Conservation (phyloP, 345 rosid genomes). For the Combretum micranthum region DNA sequence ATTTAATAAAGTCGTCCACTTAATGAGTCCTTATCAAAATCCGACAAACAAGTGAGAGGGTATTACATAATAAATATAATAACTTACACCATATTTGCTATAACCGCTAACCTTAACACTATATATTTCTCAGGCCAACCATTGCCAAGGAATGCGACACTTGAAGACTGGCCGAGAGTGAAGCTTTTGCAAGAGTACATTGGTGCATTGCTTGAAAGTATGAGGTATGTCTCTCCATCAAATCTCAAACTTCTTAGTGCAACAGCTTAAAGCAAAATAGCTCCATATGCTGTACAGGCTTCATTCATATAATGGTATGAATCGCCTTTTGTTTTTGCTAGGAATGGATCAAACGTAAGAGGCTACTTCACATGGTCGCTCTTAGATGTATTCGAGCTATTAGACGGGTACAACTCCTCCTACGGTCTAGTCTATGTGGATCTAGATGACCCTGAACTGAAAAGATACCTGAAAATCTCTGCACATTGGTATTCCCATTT, state of each 20-base stretch:
- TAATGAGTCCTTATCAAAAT: no score
- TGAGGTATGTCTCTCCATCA: conserved; percentile 26
- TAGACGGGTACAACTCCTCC: conserved; percentile 26
- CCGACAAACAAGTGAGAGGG: no score
- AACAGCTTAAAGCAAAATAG: not conserved
- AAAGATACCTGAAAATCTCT: conserved; percentile 42
- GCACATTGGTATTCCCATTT: conserved; percentile 44
- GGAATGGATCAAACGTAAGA: conserved; percentile 38
- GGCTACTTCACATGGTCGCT: conserved; percentile 56
- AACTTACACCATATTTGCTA: no score
- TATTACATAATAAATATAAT: no score
- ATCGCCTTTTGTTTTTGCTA: conserved; percentile 1
- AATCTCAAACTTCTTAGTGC: not conserved
- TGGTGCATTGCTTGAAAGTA: conserved; percentile 33
- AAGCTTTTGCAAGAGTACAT: conserved; percentile 34
- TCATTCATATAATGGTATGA: not conserved
- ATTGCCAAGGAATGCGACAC: conserved; percentile 19
- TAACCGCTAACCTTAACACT: no score
- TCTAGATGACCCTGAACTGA: conserved; percentile 29
- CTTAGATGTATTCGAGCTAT: conserved; percentile 31
- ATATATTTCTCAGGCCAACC: conserved; percentile 32
- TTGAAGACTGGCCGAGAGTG: conserved; percentile 40
- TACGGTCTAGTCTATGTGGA: conserved; percentile 43
- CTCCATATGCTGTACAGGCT: no score
- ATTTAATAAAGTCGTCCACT: no score